These are phyloP conservation scores for Dianthus caryophyllus DNA, from an alignment of 148 eudicot genomes.

Conservation along the genomic window DNA sequence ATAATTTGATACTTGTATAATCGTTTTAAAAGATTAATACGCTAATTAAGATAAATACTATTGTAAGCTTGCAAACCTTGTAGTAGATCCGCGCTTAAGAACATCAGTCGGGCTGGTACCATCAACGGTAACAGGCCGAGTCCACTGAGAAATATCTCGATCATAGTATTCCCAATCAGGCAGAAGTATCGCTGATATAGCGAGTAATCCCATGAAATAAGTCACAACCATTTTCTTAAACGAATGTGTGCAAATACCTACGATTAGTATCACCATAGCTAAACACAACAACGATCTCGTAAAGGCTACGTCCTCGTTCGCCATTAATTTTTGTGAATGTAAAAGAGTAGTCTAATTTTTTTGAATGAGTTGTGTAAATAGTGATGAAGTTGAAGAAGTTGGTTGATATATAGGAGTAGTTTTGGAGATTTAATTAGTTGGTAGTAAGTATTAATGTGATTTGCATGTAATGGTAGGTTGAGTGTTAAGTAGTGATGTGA, in stretches of 20 bases:
- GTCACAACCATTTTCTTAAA: constrained; percentile 62
- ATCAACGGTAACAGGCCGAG: constrained; percentile 42
- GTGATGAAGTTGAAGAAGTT: not conserved
- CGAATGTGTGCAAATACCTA: constrained; percentile 61
- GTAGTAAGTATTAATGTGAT: not conserved
- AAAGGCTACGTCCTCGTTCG: constrained; percentile 41
- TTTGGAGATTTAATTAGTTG: not conserved
- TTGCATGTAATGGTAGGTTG: not conserved
- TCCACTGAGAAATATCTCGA: constrained; percentile 59
- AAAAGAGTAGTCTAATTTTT: not conserved
- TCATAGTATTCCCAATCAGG: constrained; percentile 91
- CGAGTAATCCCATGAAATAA: constrained; percentile 52
- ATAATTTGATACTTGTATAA: too few relatives aligned
- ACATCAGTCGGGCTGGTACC: constrained; percentile 22
- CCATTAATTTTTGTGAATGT: constrained; percentile 25
- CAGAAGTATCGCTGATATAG: constrained; percentile 48
- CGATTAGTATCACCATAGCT: constrained; percentile 38
- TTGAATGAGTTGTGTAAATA: not conserved
- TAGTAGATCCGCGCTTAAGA: constrained; percentile 29
- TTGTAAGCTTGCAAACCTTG: constrained; percentile 7
- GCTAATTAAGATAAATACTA: too few relatives aligned
- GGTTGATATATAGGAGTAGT: not conserved
- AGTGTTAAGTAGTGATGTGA: not conserved
- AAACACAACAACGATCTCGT: constrained; percentile 45
- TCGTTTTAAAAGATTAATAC: too few relatives aligned